Evolutionary conservation across 305 asterid species (phyloP).

Genomic region (Fraxinus latifolia): DNA sequence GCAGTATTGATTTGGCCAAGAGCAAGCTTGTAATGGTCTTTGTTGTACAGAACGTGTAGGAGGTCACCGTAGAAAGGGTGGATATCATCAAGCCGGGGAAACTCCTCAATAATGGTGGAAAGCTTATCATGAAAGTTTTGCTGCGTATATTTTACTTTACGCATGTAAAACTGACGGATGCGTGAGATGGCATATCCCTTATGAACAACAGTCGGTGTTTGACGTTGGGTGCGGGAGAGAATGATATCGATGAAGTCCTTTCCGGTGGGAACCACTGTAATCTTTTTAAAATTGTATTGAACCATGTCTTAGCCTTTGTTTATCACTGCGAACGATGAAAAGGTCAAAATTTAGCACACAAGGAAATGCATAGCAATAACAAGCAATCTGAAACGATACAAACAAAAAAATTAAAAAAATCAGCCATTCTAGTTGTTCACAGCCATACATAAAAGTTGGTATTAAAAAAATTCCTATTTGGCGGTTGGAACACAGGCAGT

Average conservation of each 20-base stretch:
- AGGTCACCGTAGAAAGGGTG: constrained; percentile 94
- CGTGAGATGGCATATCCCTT: constrained; percentile 90
- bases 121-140: constrained; percentile 83
- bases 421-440: neutral
- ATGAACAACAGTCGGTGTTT: constrained; percentile 92
- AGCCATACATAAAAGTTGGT: neutral
- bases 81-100: constrained; percentile 82
- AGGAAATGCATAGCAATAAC: neutral
- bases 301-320: constrained; percentile 51
- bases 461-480: constrained; percentile 68
- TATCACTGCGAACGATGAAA: neutral
- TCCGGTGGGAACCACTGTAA: constrained; percentile 80
- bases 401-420: neutral
- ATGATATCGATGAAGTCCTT: constrained; percentile 84
- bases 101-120: constrained; percentile 78
- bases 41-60: constrained; percentile 88
- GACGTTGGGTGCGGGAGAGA: constrained; percentile 85
- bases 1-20: neutral
- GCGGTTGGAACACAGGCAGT: constrained; percentile 84
- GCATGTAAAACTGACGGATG: constrained; percentile 87
- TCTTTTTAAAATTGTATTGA: constrained; percentile 90
- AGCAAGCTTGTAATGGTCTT: constrained; percentile 94
- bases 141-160: constrained; percentile 83
- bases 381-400: constrained; percentile 21
- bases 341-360: neutral